phyloP scores from a whole-genome alignment of 2,329 filamentous ascomycete genomes.

The Trichoderma semiorbis region DNA sequence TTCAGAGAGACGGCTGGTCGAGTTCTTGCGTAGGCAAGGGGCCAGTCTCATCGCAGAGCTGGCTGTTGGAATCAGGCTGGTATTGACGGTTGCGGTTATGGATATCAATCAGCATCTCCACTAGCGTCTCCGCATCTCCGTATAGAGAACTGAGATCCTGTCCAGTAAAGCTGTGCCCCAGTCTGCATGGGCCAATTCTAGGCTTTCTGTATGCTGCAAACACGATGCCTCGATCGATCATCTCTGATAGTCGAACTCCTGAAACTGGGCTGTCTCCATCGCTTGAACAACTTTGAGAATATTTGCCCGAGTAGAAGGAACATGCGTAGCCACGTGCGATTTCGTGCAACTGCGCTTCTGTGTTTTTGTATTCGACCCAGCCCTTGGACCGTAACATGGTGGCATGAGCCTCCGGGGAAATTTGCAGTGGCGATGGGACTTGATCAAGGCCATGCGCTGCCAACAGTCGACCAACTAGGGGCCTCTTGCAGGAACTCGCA shows the following conservation, averaged over 20 bases:
- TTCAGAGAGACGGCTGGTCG: background rate
- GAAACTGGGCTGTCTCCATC: conserved; percentile 27
- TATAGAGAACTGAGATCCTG: conserved; percentile 46
- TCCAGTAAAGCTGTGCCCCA: conserved; percentile 33
- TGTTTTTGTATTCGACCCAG: conserved; percentile 53
- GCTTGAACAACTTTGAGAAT: conserved; percentile 28
- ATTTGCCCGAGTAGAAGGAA: conserved; percentile 48
- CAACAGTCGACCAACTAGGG: conserved; percentile 48
- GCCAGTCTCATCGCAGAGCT: conserved; percentile 36
- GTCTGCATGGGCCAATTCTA: conserved; percentile 35
- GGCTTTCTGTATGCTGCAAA: conserved; percentile 55
- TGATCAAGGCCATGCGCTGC: conserved; percentile 53
- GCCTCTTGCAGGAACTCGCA: conserved; percentile 21
- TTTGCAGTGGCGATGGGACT: conserved; percentile 50
- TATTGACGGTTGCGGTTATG: conserved; percentile 40
- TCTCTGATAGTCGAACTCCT: conserved; percentile 24
- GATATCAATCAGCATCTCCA: conserved; percentile 51
- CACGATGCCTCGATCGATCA: conserved; percentile 50
- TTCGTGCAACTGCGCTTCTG: conserved; percentile 40
- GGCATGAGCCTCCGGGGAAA: conserved; percentile 47
- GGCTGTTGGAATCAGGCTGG: conserved; percentile 27
- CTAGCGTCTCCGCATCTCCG: conserved; percentile 49
- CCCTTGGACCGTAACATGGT: conserved; percentile 47
- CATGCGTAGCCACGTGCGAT: conserved; percentile 52
- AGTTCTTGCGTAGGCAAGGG: conserved; percentile 33